These are phyloP conservation scores for Paratinospora sagittata DNA, from an alignment of 164 flowering plant species.

Conservation along the genomic window DNA sequence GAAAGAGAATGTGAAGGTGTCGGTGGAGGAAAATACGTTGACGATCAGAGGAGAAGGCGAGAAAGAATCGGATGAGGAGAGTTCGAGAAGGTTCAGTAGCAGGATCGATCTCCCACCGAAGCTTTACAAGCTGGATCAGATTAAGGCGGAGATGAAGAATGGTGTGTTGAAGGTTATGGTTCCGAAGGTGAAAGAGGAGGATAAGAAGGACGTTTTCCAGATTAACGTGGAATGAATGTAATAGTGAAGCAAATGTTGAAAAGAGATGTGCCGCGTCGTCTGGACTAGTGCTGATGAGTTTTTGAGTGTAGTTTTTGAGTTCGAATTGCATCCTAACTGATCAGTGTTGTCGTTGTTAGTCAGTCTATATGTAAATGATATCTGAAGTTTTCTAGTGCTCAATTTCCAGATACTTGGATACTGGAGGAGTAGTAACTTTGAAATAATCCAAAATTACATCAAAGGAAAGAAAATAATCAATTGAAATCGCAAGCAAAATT, in stretches of 20 bases:
- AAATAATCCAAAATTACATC: too few relatives aligned
- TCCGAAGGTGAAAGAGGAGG: constrained; percentile 66
- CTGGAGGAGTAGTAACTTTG: too few relatives aligned
- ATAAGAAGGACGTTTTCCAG: constrained; percentile 47
- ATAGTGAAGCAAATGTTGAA: background rate
- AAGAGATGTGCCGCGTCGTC: too few relatives aligned
- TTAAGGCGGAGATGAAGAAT: constrained; percentile 86
- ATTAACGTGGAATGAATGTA: constrained; percentile 40
- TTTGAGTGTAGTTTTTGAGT: background rate
- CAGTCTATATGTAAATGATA: too few relatives aligned
- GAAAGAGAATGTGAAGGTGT: constrained; percentile 56
- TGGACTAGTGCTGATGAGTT: too few relatives aligned
- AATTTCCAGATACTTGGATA: too few relatives aligned
- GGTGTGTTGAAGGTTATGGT: constrained; percentile 61
- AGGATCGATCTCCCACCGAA: constrained; percentile 50
- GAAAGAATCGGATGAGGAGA: constrained; percentile 36
- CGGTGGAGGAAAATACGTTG: constrained; percentile 62
- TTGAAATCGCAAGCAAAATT: too few relatives aligned
- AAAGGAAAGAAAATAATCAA: too few relatives aligned
- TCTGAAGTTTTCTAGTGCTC: too few relatives aligned
- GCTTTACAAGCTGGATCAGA: constrained; percentile 37
- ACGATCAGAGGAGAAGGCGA: constrained; percentile 46
- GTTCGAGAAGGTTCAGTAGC: constrained; percentile 38
- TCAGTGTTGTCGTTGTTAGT: too few relatives aligned
- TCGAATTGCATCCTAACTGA: too few relatives aligned